Conservation (phyloP, 164 flowering plant genomes). For the Vitis amurensis region DNA sequence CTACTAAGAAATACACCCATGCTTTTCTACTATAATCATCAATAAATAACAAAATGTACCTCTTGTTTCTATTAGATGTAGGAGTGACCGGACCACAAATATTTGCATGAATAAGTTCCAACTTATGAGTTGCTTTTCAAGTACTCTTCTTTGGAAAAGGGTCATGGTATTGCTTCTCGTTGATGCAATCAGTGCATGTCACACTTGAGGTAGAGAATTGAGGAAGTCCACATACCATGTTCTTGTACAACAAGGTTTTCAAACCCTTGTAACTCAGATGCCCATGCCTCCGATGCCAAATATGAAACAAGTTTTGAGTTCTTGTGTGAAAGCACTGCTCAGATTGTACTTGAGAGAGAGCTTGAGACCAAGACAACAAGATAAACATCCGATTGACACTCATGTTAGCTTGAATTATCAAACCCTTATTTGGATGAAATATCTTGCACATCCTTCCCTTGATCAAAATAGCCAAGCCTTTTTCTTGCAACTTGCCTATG, state of each 20-base stretch:
- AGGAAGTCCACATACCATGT: conserved; percentile 8
- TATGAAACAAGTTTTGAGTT: background rate
- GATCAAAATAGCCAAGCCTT: too few species aligned
- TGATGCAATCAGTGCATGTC: too few species aligned
- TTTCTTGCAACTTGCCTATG: too few species aligned
- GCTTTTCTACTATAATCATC: conserved; percentile 14
- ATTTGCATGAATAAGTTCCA: conserved; percentile 10
- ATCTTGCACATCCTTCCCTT: too few species aligned
- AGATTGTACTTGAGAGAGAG: background rate
- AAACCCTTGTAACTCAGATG: conserved; percentile 18
- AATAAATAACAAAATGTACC: conserved; percentile 12
- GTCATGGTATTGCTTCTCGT: background rate
- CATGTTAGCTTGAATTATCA: too few species aligned
- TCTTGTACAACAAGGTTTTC: conserved; percentile 1
- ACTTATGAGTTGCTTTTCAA: conserved; percentile 17
- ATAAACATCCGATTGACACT: conserved; percentile 5
- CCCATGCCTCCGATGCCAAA: conserved; percentile 8
- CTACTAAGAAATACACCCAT: conserved; percentile 3
- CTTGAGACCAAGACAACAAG: conserved; percentile 5
- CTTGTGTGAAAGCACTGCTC: too few species aligned
- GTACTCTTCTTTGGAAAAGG: conserved; percentile 13
- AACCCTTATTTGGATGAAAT: too few species aligned
- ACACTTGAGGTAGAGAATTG: too few species aligned
- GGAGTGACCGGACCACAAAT: conserved; percentile 4
- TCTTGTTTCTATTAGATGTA: conserved; percentile 12